These are phyloP conservation scores for Hibiscus mutabilis DNA, from an alignment of 345 rosid genomes.

Conservation along the genomic window DNA sequence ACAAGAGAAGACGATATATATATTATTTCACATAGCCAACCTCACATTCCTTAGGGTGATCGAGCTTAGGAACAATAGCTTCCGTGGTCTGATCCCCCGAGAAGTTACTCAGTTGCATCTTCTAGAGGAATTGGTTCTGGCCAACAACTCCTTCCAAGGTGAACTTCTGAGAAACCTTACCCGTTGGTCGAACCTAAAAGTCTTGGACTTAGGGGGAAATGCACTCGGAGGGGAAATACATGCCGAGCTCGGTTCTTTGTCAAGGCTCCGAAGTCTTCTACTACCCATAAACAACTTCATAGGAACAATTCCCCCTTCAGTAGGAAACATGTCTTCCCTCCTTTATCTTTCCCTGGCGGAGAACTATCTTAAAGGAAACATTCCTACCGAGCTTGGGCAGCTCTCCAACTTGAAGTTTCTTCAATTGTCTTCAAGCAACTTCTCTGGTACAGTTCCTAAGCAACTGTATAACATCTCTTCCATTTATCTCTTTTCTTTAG, in stretches of 20 bases:
- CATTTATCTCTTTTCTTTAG: not conserved
- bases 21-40: conserved; percentile 10
- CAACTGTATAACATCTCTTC: conserved; percentile 15
- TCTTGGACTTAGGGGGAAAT: not conserved
- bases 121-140: not conserved
- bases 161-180: conserved; percentile 17
- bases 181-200: not conserved
- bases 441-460: conserved; percentile 13
- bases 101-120: conserved; percentile 9
- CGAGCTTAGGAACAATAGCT: conserved; percentile 3
- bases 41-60: conserved; percentile 10
- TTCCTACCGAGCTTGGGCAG: conserved; percentile 14
- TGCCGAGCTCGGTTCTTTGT: not conserved
- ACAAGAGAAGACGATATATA: too few relatives aligned
- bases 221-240: conserved; percentile 13
- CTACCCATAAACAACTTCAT: not conserved
- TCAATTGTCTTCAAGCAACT: not conserved
- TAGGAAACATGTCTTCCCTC: conserved; percentile 17
- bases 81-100: conserved; percentile 10
- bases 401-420: not conserved
- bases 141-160: conserved; percentile 14
- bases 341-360: not conserved
- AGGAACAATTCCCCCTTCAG: conserved; percentile 16
- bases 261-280: not conserved
- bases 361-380: conserved; percentile 10